A percentile compares a stretch with the other conserved stretches of the same genome.
Evolutionary conservation across 148 eudicot genomes (phyloP).

Genomic region (Rhododendron mucronatum): DNA sequence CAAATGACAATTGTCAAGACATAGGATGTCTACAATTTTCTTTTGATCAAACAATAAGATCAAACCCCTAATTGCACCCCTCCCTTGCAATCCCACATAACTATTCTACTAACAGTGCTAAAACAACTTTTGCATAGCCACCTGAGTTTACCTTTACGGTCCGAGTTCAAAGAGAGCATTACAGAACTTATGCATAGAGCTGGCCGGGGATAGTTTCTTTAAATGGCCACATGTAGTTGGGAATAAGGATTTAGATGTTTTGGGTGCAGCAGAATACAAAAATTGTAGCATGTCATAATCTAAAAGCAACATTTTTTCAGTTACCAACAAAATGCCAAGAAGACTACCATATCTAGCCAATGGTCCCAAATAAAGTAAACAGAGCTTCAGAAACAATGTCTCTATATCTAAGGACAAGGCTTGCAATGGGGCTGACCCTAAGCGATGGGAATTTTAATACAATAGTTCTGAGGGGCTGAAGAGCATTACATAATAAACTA

Average conservation of each 20-base stretch:
- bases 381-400: background rate
- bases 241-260: background rate
- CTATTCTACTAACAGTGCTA: background rate
- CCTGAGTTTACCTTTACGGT: background rate
- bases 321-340: background rate
- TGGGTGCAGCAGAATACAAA: background rate
- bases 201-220: background rate
- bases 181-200: background rate
- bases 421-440: background rate
- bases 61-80: background rate
- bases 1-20: background rate
- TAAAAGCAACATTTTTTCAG: background rate
- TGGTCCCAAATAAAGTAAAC: background rate
- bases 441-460: background rate
- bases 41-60: background rate
- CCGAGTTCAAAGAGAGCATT: background rate
- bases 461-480: background rate
- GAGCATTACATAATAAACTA: background rate
- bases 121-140: background rate
- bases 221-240: background rate
- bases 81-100: background rate
- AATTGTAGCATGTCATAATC: background rate
- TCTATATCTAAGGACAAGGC: background rate
- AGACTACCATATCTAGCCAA: background rate
- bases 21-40: background rate